Evolutionary conservation across 2,329 filamentous ascomycete genomes (phyloP), one percentile per base, ranked within the genome.

Genomic region (Colletotrichum cordylinicola): DNA sequence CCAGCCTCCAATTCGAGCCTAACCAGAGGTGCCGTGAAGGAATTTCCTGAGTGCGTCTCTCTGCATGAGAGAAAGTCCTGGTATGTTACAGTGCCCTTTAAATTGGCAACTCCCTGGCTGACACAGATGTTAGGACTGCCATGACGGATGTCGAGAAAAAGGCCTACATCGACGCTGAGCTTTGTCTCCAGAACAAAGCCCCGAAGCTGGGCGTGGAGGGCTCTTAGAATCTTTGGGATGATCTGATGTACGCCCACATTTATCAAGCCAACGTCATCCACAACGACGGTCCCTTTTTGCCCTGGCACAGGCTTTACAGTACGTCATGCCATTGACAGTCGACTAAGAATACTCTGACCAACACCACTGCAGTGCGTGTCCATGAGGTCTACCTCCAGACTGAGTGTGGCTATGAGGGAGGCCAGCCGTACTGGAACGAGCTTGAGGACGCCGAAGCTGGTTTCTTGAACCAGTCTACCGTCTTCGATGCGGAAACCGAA

Each of bases 331-430:
- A 13, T 58, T 48, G 39, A 7, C 18, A 9, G 27, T 29, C 13
- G 1, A 24, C 2, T 1, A 4, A 27, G 21, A 58, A 29, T 27
- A 1, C 8, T 9, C 8, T 29, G 52, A 27, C 52, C 8, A 58
- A 52, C 10, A 8, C n/a, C 43, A 52, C 43, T 13, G 43, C n/a
- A 52, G 43, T 83, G 77, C 64, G 77, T 21, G 79, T 81, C 6
- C 81, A 83, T 58, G 82, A 82, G 70, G 67, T 39, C 4, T 74
- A 79, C 3, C 78, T 83, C 8, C 77, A 80, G 8, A 65, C 72
- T 10, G 79, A 81, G 56, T 82, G 82, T 74, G 79, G 77, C 12
- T 83, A 82, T 70, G 80, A 70, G 2, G 82, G 81, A 8, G 76
- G 75, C 24, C 81, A 82, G 24, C 79, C 81, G 61, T 79, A 66